Conservation (phyloP, 805 yeast genomes). For the Candida alai region DNA sequence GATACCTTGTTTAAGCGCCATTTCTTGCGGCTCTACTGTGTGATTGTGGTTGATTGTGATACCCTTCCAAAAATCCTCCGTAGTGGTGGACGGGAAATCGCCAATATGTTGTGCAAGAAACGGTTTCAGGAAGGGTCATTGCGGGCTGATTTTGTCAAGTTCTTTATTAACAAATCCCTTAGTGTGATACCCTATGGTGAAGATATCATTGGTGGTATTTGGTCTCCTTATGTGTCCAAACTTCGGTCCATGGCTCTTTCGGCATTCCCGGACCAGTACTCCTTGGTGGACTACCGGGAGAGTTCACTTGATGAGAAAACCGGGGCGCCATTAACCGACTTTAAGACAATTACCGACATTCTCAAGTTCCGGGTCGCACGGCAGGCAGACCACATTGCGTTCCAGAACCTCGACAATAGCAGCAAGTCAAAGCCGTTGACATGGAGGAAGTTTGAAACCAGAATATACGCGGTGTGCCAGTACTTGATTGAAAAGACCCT, state of each 20-base stretch:
- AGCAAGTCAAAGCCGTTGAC: constrained; percentile 38
- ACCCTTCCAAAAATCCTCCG: constrained; percentile 79
- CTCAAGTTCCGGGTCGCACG: constrained; percentile 73
- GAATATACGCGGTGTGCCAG: constrained; percentile 70
- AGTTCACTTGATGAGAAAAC: constrained; percentile 76
- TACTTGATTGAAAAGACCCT: constrained; percentile 66
- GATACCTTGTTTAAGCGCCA: constrained; percentile 48
- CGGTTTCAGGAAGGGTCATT: constrained; percentile 76
- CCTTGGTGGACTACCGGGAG: constrained; percentile 76
- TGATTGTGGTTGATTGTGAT: constrained; percentile 74
- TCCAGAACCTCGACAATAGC: constrained; percentile 38
- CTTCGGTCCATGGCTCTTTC: constrained; percentile 56
- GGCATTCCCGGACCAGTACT: constrained; percentile 69
- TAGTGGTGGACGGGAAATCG: constrained; percentile 87
- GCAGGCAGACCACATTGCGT: constrained; percentile 80
- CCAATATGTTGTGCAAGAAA: constrained; percentile 80
- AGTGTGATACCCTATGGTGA: constrained; percentile 69
- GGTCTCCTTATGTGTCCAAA: constrained; percentile 76
- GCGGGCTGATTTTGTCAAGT: constrained; percentile 77
- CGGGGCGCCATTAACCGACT: constrained; percentile 69
- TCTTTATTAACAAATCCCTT: constrained; percentile 61
- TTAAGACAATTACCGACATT: constrained; percentile 65
- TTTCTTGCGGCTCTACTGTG: constrained; percentile 74
- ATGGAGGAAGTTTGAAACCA: constrained; percentile 80
- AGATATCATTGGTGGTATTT: constrained; percentile 75